Conservation (phyloP, 345 rosid genomes). For the Populus pruinosa region DNA sequence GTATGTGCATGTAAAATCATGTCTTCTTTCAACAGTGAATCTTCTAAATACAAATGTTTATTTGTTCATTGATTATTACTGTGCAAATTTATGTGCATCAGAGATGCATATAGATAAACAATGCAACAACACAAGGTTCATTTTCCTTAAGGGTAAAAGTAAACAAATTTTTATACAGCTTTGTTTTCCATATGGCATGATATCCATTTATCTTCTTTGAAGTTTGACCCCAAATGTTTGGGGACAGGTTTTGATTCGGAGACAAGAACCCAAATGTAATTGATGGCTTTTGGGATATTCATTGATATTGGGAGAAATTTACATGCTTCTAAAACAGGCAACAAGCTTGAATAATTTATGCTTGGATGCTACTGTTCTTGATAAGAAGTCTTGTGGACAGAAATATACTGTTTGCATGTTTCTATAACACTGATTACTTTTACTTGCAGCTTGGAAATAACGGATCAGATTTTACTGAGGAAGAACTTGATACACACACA, state of each 20-base stretch:
- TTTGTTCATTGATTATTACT: neutral
- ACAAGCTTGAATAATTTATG: neutral
- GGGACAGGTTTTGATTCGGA: neutral
- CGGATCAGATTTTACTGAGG: conserved; percentile 34
- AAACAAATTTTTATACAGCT: neutral
- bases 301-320: neutral
- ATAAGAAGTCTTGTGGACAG: neutral
- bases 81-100: neutral
- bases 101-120: neutral
- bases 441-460: conserved; percentile 29
- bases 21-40: conserved; percentile 2
- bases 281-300: neutral
- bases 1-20: conserved; percentile 11
- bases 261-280: neutral
- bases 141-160: neutral
- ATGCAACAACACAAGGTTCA: neutral
- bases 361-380: neutral
- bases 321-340: neutral
- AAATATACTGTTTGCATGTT: neutral
- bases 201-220: neutral
- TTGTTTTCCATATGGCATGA: neutral
- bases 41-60: neutral
- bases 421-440: neutral
- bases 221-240: neutral
- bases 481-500: conserved; percentile 34